A percentile compares a stretch with the other conserved stretches of the same genome.
Conservation (phyloP, 768 basidiomycete genomes). For the Suillus paluster region DNA sequence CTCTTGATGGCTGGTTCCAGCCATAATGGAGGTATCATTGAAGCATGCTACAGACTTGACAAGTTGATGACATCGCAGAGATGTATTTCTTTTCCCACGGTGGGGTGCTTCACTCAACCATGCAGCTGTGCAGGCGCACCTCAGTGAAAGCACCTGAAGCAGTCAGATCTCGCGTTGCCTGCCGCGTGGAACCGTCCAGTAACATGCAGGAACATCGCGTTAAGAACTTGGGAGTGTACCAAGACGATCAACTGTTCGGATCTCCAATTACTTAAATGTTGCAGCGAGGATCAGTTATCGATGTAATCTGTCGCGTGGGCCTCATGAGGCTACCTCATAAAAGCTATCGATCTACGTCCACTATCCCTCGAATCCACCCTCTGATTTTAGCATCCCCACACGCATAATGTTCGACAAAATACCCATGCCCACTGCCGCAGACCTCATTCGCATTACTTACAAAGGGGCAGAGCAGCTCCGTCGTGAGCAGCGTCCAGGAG, state of each 20-base stretch:
- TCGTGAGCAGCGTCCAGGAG: constrained; percentile 29
- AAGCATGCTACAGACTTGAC: too few relatives aligned
- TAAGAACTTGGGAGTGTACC: neutral
- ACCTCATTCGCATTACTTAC: constrained; percentile 34
- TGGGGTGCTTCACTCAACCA: neutral
- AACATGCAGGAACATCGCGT: neutral
- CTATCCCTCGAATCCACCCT: neutral
- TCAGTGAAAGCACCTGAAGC: neutral
- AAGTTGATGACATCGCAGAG: neutral
- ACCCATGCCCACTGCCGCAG: constrained; percentile 26
- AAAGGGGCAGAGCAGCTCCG: constrained; percentile 31
- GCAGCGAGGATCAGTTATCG: neutral
- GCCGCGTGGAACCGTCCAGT: neutral
- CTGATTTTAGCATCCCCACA: neutral
- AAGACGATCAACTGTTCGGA: neutral
- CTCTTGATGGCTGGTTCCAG: constrained; percentile 20
- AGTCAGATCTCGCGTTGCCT: neutral
- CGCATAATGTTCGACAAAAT: constrained; percentile 23
- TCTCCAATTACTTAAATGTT: too few relatives aligned
- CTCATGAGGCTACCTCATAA: neutral
- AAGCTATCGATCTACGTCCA: neutral
- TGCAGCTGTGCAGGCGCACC: neutral
- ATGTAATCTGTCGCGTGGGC: neutral
- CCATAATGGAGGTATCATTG: constrained; percentile 21
- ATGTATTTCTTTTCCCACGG: neutral